phyloP scores from a whole-genome alignment of 2,329 filamentous ascomycete species.

The Rhytidhysteron rufulum region DNA sequence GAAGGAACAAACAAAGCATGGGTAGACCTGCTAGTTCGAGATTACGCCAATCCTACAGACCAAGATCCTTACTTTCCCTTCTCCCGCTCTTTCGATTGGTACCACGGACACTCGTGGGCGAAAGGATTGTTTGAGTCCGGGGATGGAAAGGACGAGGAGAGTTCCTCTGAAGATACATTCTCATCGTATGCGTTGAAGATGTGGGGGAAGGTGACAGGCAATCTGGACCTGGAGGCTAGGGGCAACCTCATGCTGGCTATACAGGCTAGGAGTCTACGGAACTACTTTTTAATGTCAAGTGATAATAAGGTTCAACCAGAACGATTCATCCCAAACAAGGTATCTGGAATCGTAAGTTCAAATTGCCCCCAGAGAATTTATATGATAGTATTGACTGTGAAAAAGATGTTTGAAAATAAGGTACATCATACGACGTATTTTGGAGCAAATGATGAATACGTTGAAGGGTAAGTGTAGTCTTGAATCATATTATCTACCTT shows the following conservation, averaged over 20 bases:
- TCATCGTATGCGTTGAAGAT: constrained; percentile 86
- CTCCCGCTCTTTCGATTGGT: constrained; percentile 78
- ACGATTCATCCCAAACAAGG: constrained; percentile 78
- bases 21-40: constrained; percentile 79
- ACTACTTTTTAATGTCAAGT: constrained; percentile 78
- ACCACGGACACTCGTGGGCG: constrained; percentile 87
- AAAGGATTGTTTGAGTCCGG: constrained; percentile 70
- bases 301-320: constrained; percentile 71
- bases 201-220: constrained; percentile 78
- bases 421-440: constrained; percentile 91
- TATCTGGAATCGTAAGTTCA: constrained; percentile 50
- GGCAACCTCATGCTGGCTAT: constrained; percentile 80
- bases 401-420: constrained; percentile 86
- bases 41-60: constrained; percentile 72
- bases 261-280: constrained; percentile 66
- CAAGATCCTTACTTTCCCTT: constrained; percentile 72
- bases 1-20: constrained; percentile 66
- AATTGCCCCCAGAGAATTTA: no score
- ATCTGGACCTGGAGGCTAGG: constrained; percentile 75
- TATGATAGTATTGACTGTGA: no score
- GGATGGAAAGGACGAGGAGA: constrained; percentile 86
- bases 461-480: constrained; percentile 46
- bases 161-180: constrained; percentile 89
- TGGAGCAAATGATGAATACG: constrained; percentile 62
- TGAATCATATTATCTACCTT: no score